phyloP scores from a whole-genome alignment of 192 early-diverging fungal species.

The Jimgerdemannia lactiflua region DNA sequence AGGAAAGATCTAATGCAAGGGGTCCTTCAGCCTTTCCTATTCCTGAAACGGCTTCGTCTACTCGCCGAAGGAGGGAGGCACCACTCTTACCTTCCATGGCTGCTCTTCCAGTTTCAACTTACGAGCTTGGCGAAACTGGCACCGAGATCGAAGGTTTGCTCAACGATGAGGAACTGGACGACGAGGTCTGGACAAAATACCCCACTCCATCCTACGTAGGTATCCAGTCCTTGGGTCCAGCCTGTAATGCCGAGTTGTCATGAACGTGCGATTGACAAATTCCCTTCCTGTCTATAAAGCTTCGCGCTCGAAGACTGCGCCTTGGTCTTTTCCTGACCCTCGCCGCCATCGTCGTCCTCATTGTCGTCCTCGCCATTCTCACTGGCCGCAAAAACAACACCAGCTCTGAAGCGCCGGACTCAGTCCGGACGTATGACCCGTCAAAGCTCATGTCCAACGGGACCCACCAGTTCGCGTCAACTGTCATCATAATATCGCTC shows the following conservation, averaged over 20 bases:
- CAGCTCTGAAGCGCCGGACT: neutral
- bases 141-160: neutral
- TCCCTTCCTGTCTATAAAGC: neutral
- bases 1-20: too few species aligned
- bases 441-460: conserved; percentile 49
- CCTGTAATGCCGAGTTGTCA: too few species aligned
- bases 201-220: neutral
- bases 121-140: too few species aligned
- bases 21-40: too few species aligned
- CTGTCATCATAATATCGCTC: conserved; percentile 79
- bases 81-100: too few species aligned
- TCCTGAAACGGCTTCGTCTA: too few species aligned
- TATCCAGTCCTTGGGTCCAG: neutral
- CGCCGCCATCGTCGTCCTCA: neutral
- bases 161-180: neutral
- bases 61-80: too few species aligned
- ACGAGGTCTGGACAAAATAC: neutral
- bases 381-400: too few species aligned
- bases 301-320: neutral
- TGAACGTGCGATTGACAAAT: too few species aligned
- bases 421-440: neutral
- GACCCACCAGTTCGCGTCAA: conserved; percentile 61
- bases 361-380: neutral
- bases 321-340: neutral
- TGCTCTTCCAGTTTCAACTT: too few species aligned